Evolutionary conservation across 345 rosid species (phyloP), one percentile per base, ranked within the genome.

Genomic region (Gossypium anomalum): DNA sequence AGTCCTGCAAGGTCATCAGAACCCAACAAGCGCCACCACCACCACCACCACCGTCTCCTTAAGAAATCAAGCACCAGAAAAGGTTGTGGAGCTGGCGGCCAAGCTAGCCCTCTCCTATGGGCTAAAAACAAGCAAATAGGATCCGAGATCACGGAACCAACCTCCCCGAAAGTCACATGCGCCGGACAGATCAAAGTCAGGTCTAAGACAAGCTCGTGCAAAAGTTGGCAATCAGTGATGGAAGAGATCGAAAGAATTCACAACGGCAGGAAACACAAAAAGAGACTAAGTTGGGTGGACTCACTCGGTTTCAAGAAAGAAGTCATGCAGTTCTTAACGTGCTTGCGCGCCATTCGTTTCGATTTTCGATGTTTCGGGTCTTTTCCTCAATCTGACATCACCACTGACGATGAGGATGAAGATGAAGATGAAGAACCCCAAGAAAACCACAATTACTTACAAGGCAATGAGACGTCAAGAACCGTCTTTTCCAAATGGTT

Each of bases 161-260:
- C 92, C 9, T 94, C 98, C 8, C 97, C 98, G 0, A 87, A 90
- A 77, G 97, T 94, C 27, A 94, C 94, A 1, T 94, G 98, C 48
- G 93, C 92, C 3, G 98, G 98, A 41, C 94, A 94, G 89, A 90
- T 94, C 87, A 94, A 89, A 84, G 92, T 92, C n/a, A 79, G 88
- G 74, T 89, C 88, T 17, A 87, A 88, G 70, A 78, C 82, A 7
- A 76, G 82, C 41, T 49, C 91, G 44, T 82, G 91, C 78, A 92
- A 86, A 88, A 92, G 82, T 70, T 91, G 91, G 97, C 92, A 90
- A 81, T 85, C 92, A 0, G 87, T 92, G 1, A 90, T 92, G 97
- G 93, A 83, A 62, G 92, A 88, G 83, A 86, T 88, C 2, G 92
- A 88, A 77, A 79, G 83, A 76, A 82, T 86, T 74, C 97, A 89